Percentiles rank a stretch among this genome's conserved stretches.
These are phyloP conservation scores for Ilyonectria robusta DNA, from an alignment of 2,329 filamentous ascomycete species.

Conservation along the genomic window DNA sequence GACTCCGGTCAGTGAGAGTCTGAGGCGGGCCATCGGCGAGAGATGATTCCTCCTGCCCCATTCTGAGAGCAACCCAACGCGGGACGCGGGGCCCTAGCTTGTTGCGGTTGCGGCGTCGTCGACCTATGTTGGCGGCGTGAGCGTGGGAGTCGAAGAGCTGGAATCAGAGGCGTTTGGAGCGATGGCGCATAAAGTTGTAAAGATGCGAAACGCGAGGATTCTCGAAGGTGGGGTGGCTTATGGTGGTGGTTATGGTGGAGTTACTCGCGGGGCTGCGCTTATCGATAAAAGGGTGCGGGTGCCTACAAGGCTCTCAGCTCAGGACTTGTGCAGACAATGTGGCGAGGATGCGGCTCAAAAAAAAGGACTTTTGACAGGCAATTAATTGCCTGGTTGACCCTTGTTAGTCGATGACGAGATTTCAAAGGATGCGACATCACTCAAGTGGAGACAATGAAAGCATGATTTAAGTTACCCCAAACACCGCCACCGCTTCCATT, in stretches of 20 bases:
- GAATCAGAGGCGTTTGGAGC: constrained; percentile 2
- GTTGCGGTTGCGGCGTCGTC: constrained; percentile 54
- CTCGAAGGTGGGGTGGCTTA: constrained; percentile 37
- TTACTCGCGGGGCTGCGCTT: constrained; percentile 35
- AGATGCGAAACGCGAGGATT: constrained; percentile 27
- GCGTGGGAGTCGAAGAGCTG: constrained; percentile 13
- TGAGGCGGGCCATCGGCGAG: constrained; percentile 75
- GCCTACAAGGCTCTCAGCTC: constrained; percentile 8
- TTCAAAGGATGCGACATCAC: neutral
- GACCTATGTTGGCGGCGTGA: constrained; percentile 55
- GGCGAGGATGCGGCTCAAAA: constrained; percentile 4
- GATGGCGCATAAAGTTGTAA: constrained; percentile 31
- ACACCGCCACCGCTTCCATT: constrained; percentile 5
- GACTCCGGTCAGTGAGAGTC: constrained; percentile 76
- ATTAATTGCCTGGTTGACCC: neutral
- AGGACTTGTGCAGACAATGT: constrained; percentile 5
- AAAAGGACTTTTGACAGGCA: neutral
- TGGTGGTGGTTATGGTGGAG: constrained; percentile 30
- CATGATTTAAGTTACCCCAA: neutral
- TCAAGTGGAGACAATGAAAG: neutral
- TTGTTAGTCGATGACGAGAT: neutral
- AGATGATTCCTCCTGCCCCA: constrained; percentile 89
- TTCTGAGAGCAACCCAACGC: constrained; percentile 64
- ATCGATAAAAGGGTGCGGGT: constrained; percentile 43
- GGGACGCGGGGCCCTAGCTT: constrained; percentile 52